Base-by-base conservation (phyloP, 371 early-diverging fungal species). In the Nosema muscidifuracis region DNA sequence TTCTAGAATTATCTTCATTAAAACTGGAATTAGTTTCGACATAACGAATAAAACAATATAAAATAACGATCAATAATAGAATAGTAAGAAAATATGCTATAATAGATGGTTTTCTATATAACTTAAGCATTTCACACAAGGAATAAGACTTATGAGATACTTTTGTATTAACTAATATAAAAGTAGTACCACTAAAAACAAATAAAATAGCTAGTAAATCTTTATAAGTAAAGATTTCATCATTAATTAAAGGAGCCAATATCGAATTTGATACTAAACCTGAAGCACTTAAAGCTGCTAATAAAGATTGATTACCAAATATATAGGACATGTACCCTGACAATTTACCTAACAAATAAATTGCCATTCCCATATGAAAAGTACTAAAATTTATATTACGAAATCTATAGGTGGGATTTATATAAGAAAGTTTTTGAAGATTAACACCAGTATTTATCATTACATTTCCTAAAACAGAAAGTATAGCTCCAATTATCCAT, bases 271-370 rank as follows among this genome's bases (percentile, higher is more conserved):
- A 86, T 7, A 91, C 88, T 18, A 91, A 84, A 0, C 91, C 88
- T 3, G 89, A 85, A 2, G 89, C 88, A 33, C 90, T 88, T 31
- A 91, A 84, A 1, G 89, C 89, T 0, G 90, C 90, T 12, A 90
- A 85, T 28, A 91, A 79, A 0, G 90, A 90, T 82, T 91, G 92
- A 2, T 90, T 88, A 4, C 91, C 91, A 77, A 89, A 91, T 42
- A 89, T 85, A 65, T 91, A 83, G 0, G 91, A 89, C 28, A 86
- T 75, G 71, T 90, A 90, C 68, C 87, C 87, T 69, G 86, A 75
- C n/a, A 89, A 73, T 75, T 89, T 90, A 31, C 89, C 89, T 22
- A 89, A 44, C 16, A 86, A 81, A 71, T 89, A 91, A 3, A 89
- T 82, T 0, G 84, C 30, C 28, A 88, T 75, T 7, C 92, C 92